Evolutionary conservation across 1,284 basidiomycete species (phyloP).

Genomic region (Cryptococcus sp.): DNA sequence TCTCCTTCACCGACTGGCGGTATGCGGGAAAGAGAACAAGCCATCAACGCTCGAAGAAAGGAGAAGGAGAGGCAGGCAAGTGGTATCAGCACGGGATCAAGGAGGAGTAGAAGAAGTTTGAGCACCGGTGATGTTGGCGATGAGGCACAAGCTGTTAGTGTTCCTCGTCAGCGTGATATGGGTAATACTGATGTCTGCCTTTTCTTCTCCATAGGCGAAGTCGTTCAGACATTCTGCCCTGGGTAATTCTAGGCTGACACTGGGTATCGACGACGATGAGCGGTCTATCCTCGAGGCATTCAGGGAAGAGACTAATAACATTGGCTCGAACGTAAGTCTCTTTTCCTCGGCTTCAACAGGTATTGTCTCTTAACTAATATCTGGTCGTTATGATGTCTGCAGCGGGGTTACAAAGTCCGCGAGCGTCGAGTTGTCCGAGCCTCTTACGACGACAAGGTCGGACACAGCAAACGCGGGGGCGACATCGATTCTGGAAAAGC

Average conservation of each 20-base stretch:
- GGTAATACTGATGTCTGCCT: too few relatives aligned
- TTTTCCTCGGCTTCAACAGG: neutral
- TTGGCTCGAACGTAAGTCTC: constrained; percentile 40
- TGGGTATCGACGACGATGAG: constrained; percentile 45
- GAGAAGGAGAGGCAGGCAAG: constrained; percentile 53
- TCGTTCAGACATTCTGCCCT: constrained; percentile 14
- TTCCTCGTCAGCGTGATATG: too few relatives aligned
- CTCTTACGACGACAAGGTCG: constrained; percentile 70
- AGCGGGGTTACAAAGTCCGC: constrained; percentile 65
- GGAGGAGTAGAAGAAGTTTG: constrained; percentile 42
- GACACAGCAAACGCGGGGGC: constrained; percentile 67
- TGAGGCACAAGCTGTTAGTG: constrained; percentile 21
- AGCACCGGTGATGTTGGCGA: constrained; percentile 43
- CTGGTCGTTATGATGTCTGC: neutral
- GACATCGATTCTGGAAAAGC: constrained; percentile 80
- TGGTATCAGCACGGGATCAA: constrained; percentile 23
- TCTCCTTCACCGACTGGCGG: constrained; percentile 10
- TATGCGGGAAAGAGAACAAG: constrained; percentile 60
- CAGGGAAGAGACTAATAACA: constrained; percentile 45
- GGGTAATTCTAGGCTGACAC: constrained; percentile 35
- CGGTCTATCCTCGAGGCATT: constrained; percentile 46
- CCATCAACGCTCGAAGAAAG: constrained; percentile 70
- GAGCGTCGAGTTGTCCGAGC: constrained; percentile 75
- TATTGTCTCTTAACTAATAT: too few relatives aligned
- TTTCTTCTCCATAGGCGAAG: constrained; percentile 14